A percentile compares a stretch with the other conserved stretches of the same genome.
These are phyloP conservation scores for Endocalyx cinctus DNA, from an alignment of 2,329 filamentous ascomycete genomes.

Conservation along the genomic window DNA sequence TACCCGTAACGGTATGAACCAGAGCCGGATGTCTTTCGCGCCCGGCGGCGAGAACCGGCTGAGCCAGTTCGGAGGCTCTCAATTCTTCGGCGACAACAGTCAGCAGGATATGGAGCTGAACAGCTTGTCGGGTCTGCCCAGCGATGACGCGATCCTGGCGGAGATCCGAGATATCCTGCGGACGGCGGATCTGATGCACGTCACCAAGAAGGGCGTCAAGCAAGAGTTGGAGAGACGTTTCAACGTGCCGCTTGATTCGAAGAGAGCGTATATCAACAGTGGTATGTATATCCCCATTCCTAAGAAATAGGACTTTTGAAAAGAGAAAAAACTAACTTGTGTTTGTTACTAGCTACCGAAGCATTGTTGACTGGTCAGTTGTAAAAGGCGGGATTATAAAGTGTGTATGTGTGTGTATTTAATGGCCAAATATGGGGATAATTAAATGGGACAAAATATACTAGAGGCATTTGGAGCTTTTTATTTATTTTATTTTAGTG, in stretches of 20 bases:
- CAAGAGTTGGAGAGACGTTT: constrained; percentile 87
- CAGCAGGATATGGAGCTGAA: constrained; percentile 67
- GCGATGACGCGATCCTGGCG: constrained; percentile 81
- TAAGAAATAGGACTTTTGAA: constrained; percentile 2
- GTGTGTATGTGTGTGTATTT: not conserved
- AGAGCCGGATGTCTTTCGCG: constrained; percentile 73
- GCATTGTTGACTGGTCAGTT: constrained; percentile 73
- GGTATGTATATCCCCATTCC: constrained; percentile 52
- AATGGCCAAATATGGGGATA: no score
- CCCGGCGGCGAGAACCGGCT: constrained; percentile 66
- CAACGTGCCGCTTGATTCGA: constrained; percentile 77
- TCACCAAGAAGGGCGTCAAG: constrained; percentile 99
- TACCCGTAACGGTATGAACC: constrained; percentile 39
- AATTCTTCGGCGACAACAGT: constrained; percentile 50
- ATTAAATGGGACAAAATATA: no score
- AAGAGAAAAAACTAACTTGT: constrained; percentile 23
- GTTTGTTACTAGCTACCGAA: constrained; percentile 63
- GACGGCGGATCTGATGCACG: constrained; percentile 91
- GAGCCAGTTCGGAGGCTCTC: constrained; percentile 57
- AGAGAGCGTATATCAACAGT: constrained; percentile 89
- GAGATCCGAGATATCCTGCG: constrained; percentile 93
- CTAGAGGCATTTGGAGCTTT: no score
- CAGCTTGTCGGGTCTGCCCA: constrained; percentile 71
- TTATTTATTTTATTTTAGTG: no score
- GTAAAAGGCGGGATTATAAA: constrained; percentile 40